Percentiles rank a stretch among this genome's conserved stretches.
Evolutionary conservation across 768 basidiomycete genomes (phyloP).

Genomic region (Pholiota conissans): DNA sequence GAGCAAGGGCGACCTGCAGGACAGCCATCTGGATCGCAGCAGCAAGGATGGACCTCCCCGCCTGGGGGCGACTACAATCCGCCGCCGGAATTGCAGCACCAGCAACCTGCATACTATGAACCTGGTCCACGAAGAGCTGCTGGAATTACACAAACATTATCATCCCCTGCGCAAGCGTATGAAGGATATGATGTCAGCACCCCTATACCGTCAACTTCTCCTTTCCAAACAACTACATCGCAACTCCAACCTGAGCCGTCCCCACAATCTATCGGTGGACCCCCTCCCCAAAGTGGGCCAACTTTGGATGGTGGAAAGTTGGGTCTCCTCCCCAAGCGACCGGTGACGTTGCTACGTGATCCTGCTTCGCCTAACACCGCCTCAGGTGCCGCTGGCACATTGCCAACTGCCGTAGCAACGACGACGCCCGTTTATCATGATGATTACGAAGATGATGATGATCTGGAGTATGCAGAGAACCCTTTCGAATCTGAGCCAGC

Average conservation of each 20-base stretch:
- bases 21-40: not conserved
- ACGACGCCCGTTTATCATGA: slow-evolving; percentile 13
- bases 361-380: slow-evolving; percentile 9
- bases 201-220: not conserved
- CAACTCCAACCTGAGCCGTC: slow-evolving; percentile 18
- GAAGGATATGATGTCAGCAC: slow-evolving; percentile 21
- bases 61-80: slow-evolving; percentile 1
- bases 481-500: slow-evolving; percentile 52
- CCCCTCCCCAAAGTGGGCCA: slow-evolving; percentile 10
- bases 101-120: slow-evolving; percentile 20
- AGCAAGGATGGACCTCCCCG: slow-evolving; percentile 10
- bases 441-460: slow-evolving; percentile 32
- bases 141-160: not conserved
- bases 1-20: slow-evolving; percentile 50
- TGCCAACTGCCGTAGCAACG: not conserved
- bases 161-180: slow-evolving; percentile 14
- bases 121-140: slow-evolving; percentile 7
- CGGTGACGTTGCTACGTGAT: slow-evolving; percentile 50
- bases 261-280: slow-evolving; percentile 5
- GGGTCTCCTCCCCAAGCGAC: slow-evolving; percentile 72
- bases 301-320: slow-evolving; percentile 51
- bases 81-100: slow-evolving; percentile 11
- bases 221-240: slow-evolving; percentile 8
- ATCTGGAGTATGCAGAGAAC: slow-evolving; percentile 73
- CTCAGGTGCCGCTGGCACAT: not conserved